Evolutionary conservation across 805 yeast genomes (phyloP), one percentile per base, ranked within the genome.

Genomic region (Starmera dryadoides): DNA sequence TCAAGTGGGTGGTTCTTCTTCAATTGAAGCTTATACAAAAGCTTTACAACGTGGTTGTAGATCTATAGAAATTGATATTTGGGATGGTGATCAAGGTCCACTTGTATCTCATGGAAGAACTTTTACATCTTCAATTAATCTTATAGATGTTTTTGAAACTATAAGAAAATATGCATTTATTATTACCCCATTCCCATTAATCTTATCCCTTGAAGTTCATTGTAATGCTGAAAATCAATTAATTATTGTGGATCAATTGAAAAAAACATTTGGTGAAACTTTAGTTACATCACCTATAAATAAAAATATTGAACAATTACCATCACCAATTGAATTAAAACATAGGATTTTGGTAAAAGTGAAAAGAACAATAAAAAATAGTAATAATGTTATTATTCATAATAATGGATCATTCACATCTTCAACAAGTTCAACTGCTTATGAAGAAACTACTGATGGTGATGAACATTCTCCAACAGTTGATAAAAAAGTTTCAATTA

Each of bases 1-100:
- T 30, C 98, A 93, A 54, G 73, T 86, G 15, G 95, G 81, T 2
- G 95, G 93, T 17, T 79, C 75, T 3, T 82, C 96, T 0, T 86
- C 97, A 0, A 78, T 87, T 2, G 97, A 91, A 53, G 94, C 94
- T 0, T 93, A 93, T 49, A 79, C 87, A 15, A 75, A 83, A 37
- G 93, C 86, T 0, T 63, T 93, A 36, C 96, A 88, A 56, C 74
- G 88, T 39, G 98, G 98, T 1, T 93, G 98, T 52, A 69, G 96
- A 34, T 89, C 96, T 45, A 69, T 93, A n/a, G 99, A 93, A 54
- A 78, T 93, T 31, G 99, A 93, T 59, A 69, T 93, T 17, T 93
- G 98, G 98, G 96, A 91, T 63, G 85, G 81, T 18, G 79, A 74
- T 26, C 59, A 62, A 11, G 89, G 82, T 0, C 98, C 98, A 0